Evolutionary conservation across 805 yeast genomes (phyloP), one percentile per base, ranked within the genome.

Genomic region (Lachancea meyersii): DNA sequence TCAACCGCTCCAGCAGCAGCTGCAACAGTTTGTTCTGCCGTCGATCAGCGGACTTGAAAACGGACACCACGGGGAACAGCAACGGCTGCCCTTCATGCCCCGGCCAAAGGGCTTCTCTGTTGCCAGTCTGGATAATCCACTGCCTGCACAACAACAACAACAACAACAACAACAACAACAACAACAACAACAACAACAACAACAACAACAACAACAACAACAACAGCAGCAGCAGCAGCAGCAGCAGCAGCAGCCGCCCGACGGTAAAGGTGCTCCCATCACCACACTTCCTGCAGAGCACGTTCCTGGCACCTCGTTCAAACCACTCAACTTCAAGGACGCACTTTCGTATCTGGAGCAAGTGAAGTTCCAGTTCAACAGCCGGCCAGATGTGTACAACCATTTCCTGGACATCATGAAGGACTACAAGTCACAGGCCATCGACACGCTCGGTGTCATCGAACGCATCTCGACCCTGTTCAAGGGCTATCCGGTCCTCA

Each of bases 361-460:
- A 65, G 98, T 93, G 40, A 93, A 93, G 65, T 76, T 82, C 38
- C 97, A 89, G 62, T 93, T 93, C 65, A 83, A 77, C 63, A 76
- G 80, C 51, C 95, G 91, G 66, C 94, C 97, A 0, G 97, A 89
- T 55, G 95, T 93, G 33, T 93, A 93, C 71, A 93, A 93, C 64
- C 88, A 86, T 63, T 93, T 94, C 58, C 73, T 93, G 58, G 99
- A 93, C 61, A 91, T 93, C 50, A 93, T 93, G 99, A 94, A 94
- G 69, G 99, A 94, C 61, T 94, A 93, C 70, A 94, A 94, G 70
- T 82, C 94, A 41, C 97, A 91, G 68, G 79, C 79, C 48, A 89
- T 93, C 55, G 97, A 93, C 63, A 93, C 99, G 0, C 98, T 97
- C 0, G 99, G 97, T 27, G 99, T 93, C 22, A 93, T 93, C 60